Conservation (phyloP, 2,329 filamentous ascomycete species). For the Aphanocladium album region DNA sequence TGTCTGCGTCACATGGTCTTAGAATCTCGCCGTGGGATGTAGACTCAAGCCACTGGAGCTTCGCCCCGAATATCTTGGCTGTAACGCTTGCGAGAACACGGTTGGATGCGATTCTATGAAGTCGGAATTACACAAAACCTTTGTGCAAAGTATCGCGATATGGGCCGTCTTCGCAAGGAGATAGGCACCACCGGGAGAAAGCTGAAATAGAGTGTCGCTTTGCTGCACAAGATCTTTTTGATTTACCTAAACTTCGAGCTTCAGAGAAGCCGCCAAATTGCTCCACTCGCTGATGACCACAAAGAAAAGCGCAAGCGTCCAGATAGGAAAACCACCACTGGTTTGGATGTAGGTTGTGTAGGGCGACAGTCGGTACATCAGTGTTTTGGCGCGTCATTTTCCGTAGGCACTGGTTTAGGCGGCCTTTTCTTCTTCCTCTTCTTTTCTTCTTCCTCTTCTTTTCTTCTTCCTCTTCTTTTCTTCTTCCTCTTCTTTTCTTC, state of each 20-base stretch:
- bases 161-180: not conserved
- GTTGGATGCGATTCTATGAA: not conserved
- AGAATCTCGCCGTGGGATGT: constrained; percentile 1
- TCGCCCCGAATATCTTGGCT: not conserved
- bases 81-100: not conserved
- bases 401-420: not conserved
- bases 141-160: not conserved
- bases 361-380: constrained; percentile 21
- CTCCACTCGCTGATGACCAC: constrained; percentile 35
- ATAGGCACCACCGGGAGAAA: not conserved
- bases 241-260: not conserved
- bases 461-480: not conserved
- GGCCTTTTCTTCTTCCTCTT: too few relatives aligned
- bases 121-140: not conserved
- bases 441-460: not conserved
- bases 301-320: constrained; percentile 53
- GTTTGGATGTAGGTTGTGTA: not conserved
- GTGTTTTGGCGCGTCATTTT: not conserved
- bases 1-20: not conserved
- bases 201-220: not conserved
- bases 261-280: not conserved
- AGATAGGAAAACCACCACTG: constrained; percentile 57
- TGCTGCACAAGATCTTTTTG: not conserved
- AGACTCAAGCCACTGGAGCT: not conserved
- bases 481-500: not conserved